Evolutionary conservation across 352 stramenopile species (phyloP).

Genomic region (Globisporangium alternatum): DNA sequence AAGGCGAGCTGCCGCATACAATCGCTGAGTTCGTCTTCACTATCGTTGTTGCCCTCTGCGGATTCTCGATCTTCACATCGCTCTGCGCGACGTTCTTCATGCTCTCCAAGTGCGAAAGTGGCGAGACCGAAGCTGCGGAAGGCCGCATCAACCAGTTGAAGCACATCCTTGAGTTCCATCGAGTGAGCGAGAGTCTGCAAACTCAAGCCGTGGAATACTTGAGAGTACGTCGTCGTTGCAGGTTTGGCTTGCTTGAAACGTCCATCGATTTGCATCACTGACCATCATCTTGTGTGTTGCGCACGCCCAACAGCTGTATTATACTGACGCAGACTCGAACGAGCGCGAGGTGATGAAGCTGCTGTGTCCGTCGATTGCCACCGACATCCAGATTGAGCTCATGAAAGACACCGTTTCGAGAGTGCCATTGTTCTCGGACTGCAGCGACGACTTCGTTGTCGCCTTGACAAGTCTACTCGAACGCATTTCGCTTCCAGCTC

Average conservation of each 20-base stretch:
- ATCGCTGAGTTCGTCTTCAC: conserved; percentile 63
- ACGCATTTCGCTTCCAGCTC: conserved; percentile 51
- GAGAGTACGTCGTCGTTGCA: conserved; percentile 20
- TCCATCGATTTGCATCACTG: neutral
- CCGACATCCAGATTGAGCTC: conserved; percentile 72
- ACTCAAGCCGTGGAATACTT: conserved; percentile 67
- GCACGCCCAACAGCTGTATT: conserved; percentile 37
- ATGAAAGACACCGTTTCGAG: conserved; percentile 42
- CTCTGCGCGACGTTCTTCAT: conserved; percentile 78
- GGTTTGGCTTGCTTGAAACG: neutral
- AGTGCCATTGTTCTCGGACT: conserved; percentile 61
- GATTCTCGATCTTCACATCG: conserved; percentile 67
- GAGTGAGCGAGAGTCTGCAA: conserved; percentile 53
- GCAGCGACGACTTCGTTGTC: conserved; percentile 50
- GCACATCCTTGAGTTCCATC: conserved; percentile 67
- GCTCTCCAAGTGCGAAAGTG: conserved; percentile 76
- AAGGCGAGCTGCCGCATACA: conserved; percentile 54
- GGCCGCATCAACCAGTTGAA: conserved; percentile 73
- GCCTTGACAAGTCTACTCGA: conserved; percentile 68
- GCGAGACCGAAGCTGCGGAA: conserved; percentile 50
- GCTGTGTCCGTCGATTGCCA: conserved; percentile 68
- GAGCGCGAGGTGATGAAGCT: conserved; percentile 67
- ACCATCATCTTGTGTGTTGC: conserved; percentile 4
- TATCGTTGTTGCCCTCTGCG: conserved; percentile 54
- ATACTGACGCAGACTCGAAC: conserved; percentile 68